Percentiles rank a stretch among this genome's conserved stretches.
These are phyloP conservation scores for Tylopilus sp. DNA, from an alignment of 1,284 basidiomycete species.

Conservation along the genomic window DNA sequence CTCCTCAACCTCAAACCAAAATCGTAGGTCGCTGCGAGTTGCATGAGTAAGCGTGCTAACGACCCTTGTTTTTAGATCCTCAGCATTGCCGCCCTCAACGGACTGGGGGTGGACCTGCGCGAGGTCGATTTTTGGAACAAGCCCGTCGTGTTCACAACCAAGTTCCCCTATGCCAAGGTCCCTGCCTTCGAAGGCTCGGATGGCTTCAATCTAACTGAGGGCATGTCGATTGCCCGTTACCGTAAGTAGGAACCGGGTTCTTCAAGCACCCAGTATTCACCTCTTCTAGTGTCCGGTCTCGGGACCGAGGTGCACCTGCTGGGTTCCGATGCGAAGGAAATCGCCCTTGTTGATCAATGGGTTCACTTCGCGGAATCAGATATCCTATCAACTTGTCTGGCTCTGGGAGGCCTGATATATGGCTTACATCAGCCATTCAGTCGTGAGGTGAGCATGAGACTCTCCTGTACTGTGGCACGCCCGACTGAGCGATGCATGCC, in stretches of 20 bases:
- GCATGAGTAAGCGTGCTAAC: too few species aligned
- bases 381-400: constrained; percentile 14
- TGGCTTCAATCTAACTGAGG: constrained; percentile 50
- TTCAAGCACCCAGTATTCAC: background rate
- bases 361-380: constrained; percentile 48
- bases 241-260: constrained; percentile 30
- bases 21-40: background rate
- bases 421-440: constrained; percentile 1
- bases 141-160: constrained; percentile 39
- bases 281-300: constrained; percentile 40
- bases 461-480: fast-evolving
- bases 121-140: constrained; percentile 31
- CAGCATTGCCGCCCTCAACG: constrained; percentile 15
- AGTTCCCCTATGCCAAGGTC: constrained; percentile 46
- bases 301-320: constrained; percentile 46
- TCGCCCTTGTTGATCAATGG: constrained; percentile 51
- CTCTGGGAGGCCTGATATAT: background rate
- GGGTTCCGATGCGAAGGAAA: constrained; percentile 42
- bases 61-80: background rate
- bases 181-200: constrained; percentile 51
- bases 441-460: constrained; percentile 1
- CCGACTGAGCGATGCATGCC: background rate
- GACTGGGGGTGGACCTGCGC: constrained; percentile 9
- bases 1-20: constrained; percentile 3
- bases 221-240: constrained; percentile 52